These are phyloP conservation scores for Echium plantagineum DNA, from an alignment of 257 asterid species.

Conservation along the genomic window DNA sequence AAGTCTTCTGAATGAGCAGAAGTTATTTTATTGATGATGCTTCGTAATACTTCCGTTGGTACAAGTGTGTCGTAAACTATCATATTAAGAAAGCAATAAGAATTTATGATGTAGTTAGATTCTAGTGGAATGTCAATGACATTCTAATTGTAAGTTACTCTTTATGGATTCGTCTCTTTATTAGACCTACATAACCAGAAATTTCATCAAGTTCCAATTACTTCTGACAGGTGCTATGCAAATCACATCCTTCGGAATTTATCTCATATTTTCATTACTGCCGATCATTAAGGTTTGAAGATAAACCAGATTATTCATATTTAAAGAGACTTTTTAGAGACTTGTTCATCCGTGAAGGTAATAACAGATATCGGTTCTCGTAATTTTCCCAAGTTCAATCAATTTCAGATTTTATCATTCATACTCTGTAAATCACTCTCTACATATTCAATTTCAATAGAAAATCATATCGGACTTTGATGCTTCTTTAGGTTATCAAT, in stretches of 20 bases:
- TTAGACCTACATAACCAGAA: neutral
- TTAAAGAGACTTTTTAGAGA: slow-evolving; percentile 89
- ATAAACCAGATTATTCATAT: slow-evolving; percentile 90
- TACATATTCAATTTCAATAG: neutral
- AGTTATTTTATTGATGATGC: no score
- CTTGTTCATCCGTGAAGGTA: slow-evolving; percentile 94
- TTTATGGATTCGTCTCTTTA: neutral
- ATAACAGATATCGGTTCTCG: neutral
- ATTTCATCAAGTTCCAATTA: neutral
- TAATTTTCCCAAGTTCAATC: neutral
- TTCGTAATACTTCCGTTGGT: no score
- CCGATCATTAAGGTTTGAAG: slow-evolving; percentile 84
- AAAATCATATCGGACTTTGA: neutral
- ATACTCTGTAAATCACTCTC: neutral
- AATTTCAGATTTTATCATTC: neutral
- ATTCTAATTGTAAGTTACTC: neutral
- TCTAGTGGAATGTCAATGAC: no score
- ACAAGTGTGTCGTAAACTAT: no score
- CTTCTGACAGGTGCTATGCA: slow-evolving; percentile 62
- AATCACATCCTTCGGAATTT: slow-evolving; percentile 81
- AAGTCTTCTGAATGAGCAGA: no score
- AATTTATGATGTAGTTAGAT: no score
- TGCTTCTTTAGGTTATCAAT: slow-evolving; percentile 19
- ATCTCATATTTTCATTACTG: slow-evolving; percentile 87
- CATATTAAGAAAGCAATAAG: no score